Percentiles rank a stretch among this genome's conserved stretches.
Evolutionary conservation across 768 basidiomycete genomes (phyloP).

Genomic region (Leccinum broughii): DNA sequence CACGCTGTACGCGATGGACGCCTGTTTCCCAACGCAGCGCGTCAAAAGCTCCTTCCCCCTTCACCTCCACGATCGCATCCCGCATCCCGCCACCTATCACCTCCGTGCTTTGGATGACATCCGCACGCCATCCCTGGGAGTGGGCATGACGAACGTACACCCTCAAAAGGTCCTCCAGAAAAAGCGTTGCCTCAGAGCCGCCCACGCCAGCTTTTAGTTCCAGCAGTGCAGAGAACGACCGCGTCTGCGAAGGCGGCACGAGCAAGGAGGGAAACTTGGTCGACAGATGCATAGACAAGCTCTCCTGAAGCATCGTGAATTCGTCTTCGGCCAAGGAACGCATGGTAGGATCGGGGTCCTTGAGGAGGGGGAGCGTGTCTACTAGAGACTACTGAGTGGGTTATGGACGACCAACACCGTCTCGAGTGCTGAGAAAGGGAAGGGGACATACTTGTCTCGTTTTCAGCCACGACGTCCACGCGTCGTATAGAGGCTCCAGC

Average conservation of each 20-base stretch:
- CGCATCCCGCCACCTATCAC: conserved; percentile 66
- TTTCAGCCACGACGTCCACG: conserved; percentile 67
- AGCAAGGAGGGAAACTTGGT: conserved; percentile 68
- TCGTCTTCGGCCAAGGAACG: conserved; percentile 74
- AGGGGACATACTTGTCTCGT: conserved; percentile 53
- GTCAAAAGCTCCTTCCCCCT: conserved; percentile 78
- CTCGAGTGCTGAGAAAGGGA: neutral
- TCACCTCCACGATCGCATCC: conserved; percentile 79
- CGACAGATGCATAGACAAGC: conserved; percentile 29
- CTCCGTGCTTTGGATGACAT: conserved; percentile 58
- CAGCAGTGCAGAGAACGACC: conserved; percentile 71
- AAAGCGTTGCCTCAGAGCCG: conserved; percentile 84
- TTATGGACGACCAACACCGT: conserved; percentile 8
- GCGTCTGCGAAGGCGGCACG: conserved; percentile 68
- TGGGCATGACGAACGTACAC: conserved; percentile 77
- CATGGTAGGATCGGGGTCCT: conserved; percentile 76
- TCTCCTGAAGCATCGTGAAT: conserved; percentile 44
- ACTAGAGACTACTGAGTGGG: conserved; percentile 57
- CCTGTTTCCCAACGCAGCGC: conserved; percentile 87
- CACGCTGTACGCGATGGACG: conserved; percentile 92
- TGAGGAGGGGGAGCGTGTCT: conserved; percentile 60
- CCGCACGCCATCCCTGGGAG: conserved; percentile 58
- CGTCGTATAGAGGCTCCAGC: conserved; percentile 60
- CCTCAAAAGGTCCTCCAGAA: conserved; percentile 70
- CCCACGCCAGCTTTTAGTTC: conserved; percentile 94